These are phyloP conservation scores for Earliella scabrosa DNA, from an alignment of 1,284 basidiomycete genomes.

Conservation along the genomic window DNA sequence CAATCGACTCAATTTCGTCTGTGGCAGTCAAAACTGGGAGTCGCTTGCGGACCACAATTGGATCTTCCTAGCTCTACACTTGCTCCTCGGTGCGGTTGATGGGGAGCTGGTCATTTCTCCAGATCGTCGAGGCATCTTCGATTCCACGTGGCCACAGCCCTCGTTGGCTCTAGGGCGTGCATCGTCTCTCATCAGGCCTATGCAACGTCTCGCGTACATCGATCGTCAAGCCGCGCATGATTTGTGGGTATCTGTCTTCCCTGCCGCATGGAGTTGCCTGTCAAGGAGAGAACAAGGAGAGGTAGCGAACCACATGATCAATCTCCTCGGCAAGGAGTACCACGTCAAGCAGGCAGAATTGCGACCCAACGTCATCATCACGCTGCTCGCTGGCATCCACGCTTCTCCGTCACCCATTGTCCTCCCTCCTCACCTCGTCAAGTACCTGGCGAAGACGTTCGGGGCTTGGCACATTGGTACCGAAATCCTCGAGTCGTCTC, in stretches of 20 bases:
- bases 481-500: slow-evolving; percentile 85
- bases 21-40: slow-evolving; percentile 97
- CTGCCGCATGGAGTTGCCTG: slow-evolving; percentile 88
- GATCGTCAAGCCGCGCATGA: slow-evolving; percentile 82
- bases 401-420: slow-evolving; percentile 87
- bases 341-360: slow-evolving; percentile 88
- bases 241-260: slow-evolving; percentile 91
- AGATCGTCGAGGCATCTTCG: slow-evolving; percentile 38
- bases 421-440: slow-evolving; percentile 93
- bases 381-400: slow-evolving; percentile 84
- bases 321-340: slow-evolving; percentile 92
- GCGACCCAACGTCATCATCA: slow-evolving; percentile 96
- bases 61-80: slow-evolving; percentile 92
- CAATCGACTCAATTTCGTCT: slow-evolving; percentile 87
- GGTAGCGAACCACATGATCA: slow-evolving; percentile 89
- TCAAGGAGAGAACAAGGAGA: slow-evolving; percentile 89
- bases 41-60: slow-evolving; percentile 92
- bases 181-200: slow-evolving; percentile 71
- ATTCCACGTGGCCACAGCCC: slow-evolving; percentile 32
- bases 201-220: slow-evolving; percentile 85
- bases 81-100: slow-evolving; percentile 87
- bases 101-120: slow-evolving; percentile 52
- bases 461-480: slow-evolving; percentile 94
- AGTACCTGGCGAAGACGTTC: slow-evolving; percentile 96
- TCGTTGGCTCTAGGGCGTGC: slow-evolving; percentile 53